A percentile compares a stretch with the other conserved stretches of the same genome.
Evolutionary conservation across 352 stramenopile genomes (phyloP).

Genomic region (Globisporangium megalacanthum): DNA sequence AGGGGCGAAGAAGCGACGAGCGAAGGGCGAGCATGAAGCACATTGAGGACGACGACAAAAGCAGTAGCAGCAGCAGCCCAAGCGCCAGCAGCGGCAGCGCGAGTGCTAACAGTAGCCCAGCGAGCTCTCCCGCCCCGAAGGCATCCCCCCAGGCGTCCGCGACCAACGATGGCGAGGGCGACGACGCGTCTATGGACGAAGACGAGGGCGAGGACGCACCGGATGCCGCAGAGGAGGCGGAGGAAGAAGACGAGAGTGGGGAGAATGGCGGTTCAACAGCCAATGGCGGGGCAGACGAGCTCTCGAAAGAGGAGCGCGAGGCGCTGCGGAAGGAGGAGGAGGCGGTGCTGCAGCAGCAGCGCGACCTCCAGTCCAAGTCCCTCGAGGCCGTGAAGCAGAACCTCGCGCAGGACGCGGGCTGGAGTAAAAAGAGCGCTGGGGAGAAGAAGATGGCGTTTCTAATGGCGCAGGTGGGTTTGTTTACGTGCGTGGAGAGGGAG

Average conservation of each 20-base stretch:
- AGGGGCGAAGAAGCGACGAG: neutral
- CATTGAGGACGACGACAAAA: conserved; percentile 29
- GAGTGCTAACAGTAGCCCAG: conserved; percentile 16
- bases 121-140: conserved; percentile 12
- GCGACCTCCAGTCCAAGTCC: conserved; percentile 69
- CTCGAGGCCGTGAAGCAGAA: conserved; percentile 65
- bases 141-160: conserved; percentile 3
- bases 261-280: conserved; percentile 24
- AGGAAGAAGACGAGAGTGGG: conserved; percentile 23
- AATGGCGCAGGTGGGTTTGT: conserved; percentile 57
- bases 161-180: conserved; percentile 15
- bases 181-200: conserved; percentile 22
- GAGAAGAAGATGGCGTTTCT: conserved; percentile 84
- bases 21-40: conserved; percentile 9
- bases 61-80: conserved; percentile 22
- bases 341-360: conserved; percentile 60
- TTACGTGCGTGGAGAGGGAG: neutral
- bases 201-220: conserved; percentile 18
- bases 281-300: conserved; percentile 25
- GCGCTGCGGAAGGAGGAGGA: conserved; percentile 66
- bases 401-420: conserved; percentile 47
- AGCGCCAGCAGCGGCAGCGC: conserved; percentile 16
- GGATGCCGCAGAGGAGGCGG: conserved; percentile 14
- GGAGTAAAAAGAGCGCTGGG: conserved; percentile 32
- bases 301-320: conserved; percentile 58